phyloP scores from a whole-genome alignment of 805 yeast species.

The Kluyveromyces nonfermentans region DNA sequence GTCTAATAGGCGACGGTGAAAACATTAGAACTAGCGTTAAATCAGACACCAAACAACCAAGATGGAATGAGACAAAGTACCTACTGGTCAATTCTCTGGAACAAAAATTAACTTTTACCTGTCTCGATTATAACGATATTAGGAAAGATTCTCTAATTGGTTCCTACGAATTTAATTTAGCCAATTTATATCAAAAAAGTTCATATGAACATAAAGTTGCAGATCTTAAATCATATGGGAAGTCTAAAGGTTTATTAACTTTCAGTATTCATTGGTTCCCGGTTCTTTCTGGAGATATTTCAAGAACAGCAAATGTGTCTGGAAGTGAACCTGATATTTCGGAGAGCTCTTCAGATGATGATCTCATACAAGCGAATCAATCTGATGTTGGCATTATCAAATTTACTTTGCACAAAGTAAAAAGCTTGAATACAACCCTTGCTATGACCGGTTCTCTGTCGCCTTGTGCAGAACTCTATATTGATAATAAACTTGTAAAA shows the following conservation, averaged over 20 bases:
- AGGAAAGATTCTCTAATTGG: slow-evolving; percentile 47
- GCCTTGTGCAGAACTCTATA: slow-evolving; percentile 59
- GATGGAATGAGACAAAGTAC: slow-evolving; percentile 58
- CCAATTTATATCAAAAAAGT: slow-evolving; percentile 49
- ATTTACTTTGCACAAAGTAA: slow-evolving; percentile 50
- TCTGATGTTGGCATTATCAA: slow-evolving; percentile 70
- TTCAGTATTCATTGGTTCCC: slow-evolving; percentile 44
- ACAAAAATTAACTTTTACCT: slow-evolving; percentile 45
- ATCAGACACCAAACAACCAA: slow-evolving; percentile 45
- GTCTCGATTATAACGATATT: slow-evolving; percentile 46
- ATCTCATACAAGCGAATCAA: slow-evolving; percentile 33
- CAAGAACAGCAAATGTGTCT: slow-evolving; percentile 8
- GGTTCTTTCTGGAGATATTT: slow-evolving; percentile 9
- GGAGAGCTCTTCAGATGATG: slow-evolving; percentile 20
- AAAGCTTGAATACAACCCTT: slow-evolving; percentile 42
- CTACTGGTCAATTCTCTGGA: slow-evolving; percentile 48
- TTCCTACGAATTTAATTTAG: slow-evolving; percentile 44
- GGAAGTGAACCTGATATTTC: slow-evolving; percentile 16
- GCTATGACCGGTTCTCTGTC: slow-evolving; percentile 39
- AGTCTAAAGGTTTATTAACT: slow-evolving; percentile 47
- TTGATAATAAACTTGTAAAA: slow-evolving; percentile 48
- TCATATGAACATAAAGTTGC: slow-evolving; percentile 17
- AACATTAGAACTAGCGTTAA: slow-evolving; percentile 45
- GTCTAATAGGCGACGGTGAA: slow-evolving; percentile 31
- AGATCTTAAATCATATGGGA: slow-evolving; percentile 32